Evolutionary conservation across 352 stramenopile genomes (phyloP), one percentile per base, ranked within the genome.

Genomic region (Globisporangium ultimum): DNA sequence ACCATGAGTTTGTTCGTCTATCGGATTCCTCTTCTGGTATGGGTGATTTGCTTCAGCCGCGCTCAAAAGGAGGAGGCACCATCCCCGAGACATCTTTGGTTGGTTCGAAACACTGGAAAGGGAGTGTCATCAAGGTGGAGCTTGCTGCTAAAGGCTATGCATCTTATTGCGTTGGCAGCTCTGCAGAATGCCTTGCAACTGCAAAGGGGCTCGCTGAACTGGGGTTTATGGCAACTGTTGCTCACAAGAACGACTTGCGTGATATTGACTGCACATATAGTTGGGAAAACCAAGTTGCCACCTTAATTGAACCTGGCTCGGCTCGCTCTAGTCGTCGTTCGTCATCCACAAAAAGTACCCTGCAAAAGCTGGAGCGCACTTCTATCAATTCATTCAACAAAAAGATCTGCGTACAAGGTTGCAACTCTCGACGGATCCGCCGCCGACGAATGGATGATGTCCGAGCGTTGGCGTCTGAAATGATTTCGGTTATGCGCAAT

Each of bases 1-100:
- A 93, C 40, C 84, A 93, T 42, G 67, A 76, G 21, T 93, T 93
- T 70, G 71, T 88, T 38, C 73, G 80, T 22, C 61, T 88, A 21
- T 64, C 70, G 1, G 78, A 82, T 46, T 60, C 74, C 14, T 61
- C 69, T 36, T 55, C 69, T 40, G 74, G 71, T 8, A 69, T 63
- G 34, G 80, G 79, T 11, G 81, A 93, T 28, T 65, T 85, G 45
- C 55, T 93, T 5, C 78, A 79, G 32, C 65, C 81, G 15, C 74
- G 80, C 1, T 88, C 81, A 2, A 87, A 77, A 53, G 70, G 66
- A 48, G 79, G 74, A n/a, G 65, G 68, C 9, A 64, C 78, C 40
- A 60, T 87, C 12, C 74, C 78, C 0, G 78, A 88, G 40, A 72
- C 76, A 18, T 67, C 67, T 15, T 38, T 89, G 4, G 58, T 90